Evolutionary conservation across 2,329 filamentous ascomycete species (phyloP), one percentile per base, ranked within the genome.

Genomic region (Stemphylium beticola): DNA sequence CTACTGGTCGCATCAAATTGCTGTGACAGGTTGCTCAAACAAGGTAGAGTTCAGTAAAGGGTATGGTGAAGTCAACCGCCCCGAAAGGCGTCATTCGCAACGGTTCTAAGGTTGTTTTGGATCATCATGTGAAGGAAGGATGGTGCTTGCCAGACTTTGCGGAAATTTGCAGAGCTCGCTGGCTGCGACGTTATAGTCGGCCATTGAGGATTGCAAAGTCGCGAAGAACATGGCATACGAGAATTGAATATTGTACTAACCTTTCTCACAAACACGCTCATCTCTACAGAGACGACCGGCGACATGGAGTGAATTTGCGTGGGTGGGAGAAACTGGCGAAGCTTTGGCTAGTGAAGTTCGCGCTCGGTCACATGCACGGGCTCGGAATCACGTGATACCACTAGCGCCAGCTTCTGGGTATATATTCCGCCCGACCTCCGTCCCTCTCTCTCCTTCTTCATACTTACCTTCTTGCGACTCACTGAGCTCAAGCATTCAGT

Each of bases 51-150:
- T 78, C 75, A 78, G 75, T 65, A 65, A 61, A 67, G 65, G 72
- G 72, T 74, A 53, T 49, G 47, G 45, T 72, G 73, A 78, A 79
- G 81, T 82, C 81, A 85, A 79, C 75, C 77, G 77, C 76, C 76
- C 74, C 42, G 42, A 75, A 70, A 68, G 79, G 78, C 78, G 80
- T 87, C 84, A 85, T 83, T 83, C 84, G 85, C 85, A 87, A 85
- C 85, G 85, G 85, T 88, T 87, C 85, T 87, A 72, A 61, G 60
- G 61, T 68, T 61, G 61, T 64, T 62, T 61, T 58, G 53, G 59
- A 68, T 74, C 72, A 73, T 75, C 69, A 72, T 66, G 31, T 55
- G 20, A 46, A 45, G 24, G 37, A 11, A 11, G 43, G 36, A 41
- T 42, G 29, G 40, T 24, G 33, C 36, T 46, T 17, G 29, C 17